Percentiles rank a stretch among this genome's conserved stretches.
phyloP scores from a whole-genome alignment of 805 yeast species.

The Lipomyces kockii region DNA sequence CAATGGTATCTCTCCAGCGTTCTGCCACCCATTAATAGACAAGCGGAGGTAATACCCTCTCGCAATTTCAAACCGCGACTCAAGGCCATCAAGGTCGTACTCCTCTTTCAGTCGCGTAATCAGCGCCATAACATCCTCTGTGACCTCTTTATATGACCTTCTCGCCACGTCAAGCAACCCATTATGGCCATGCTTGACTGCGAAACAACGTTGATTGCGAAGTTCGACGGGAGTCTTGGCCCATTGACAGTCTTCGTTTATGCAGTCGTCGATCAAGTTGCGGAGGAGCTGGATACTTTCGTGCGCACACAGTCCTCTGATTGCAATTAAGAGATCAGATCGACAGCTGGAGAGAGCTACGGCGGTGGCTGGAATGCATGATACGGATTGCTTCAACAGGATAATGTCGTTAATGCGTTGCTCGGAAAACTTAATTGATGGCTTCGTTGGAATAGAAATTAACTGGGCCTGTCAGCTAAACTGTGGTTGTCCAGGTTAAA shows the following conservation, averaged over 20 bases:
- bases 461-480: constrained; percentile 14
- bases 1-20: constrained; percentile 16
- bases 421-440: constrained; percentile 40
- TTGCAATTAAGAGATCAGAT: constrained; percentile 29
- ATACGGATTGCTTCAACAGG: constrained; percentile 48
- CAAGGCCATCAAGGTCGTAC: constrained; percentile 40
- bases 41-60: constrained; percentile 51
- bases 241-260: constrained; percentile 54
- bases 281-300: constrained; percentile 40
- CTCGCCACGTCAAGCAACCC: constrained; percentile 55
- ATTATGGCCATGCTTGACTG: constrained; percentile 52
- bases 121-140: constrained; percentile 47
- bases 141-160: constrained; percentile 48
- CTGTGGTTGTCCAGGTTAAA: background rate
- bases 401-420: constrained; percentile 52
- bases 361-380: constrained; percentile 36
- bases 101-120: constrained; percentile 42
- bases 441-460: constrained; percentile 43
- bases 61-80: constrained; percentile 46
- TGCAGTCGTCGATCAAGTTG: constrained; percentile 42
- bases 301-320: constrained; percentile 41
- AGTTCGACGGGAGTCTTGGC: constrained; percentile 49
- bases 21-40: constrained; percentile 8
- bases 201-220: constrained; percentile 53
- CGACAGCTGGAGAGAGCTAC: constrained; percentile 31